Base-by-base conservation (phyloP, 805 yeast species). In the Ogataea polymorpha region DNA sequence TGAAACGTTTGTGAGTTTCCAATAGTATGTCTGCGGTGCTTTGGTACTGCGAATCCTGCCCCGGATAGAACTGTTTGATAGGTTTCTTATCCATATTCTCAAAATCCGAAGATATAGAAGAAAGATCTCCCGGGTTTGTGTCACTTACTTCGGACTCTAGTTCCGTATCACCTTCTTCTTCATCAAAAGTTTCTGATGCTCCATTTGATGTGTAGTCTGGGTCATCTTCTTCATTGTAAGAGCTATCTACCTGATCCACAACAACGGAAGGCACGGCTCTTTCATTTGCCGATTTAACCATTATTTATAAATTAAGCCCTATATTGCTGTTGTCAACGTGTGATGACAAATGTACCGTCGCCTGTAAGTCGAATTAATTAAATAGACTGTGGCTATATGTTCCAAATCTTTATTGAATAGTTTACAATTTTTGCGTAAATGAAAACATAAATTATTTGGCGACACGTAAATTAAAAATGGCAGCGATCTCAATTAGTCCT, bases 1-100 rank as follows among this genome's bases (percentile, higher is more conserved):
- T 51, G 39, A 63, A 63, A n/a, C 48, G 44, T 42, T 49, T 52
- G 42, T 63, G 66, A 1, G 62, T 53, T 9, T 48, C 55, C 6
- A 56, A 32, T 8, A 58, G 32, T 20, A 55, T 41, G 21, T 54
- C 56, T 12, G 56, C 42, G 3, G 58, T 54, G 33, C 53, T 52
- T 27, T 44, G 32, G 13, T 44, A 33, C n/a, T 48, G 45, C 2
- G 37, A 29, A 24, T 14, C 14, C 32, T 15, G 35, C 16, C 35
- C 27, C 13, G 32, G 17, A 5, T 20, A 32, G 2, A 28, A 13
- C 9, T 32, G 27, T 26, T 27, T 8, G 3, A 11, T 10, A n/a
- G 23, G 32, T 14, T 40, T 21, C 29, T 34, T 44, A 26, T 35
- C 42, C 12, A 26, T 21, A 9, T 30, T 28, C 16, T 44, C 50